Evolutionary conservation across 495 filamentous ascomycete species (phyloP), one percentile per base, ranked within the genome.

Genomic region (Aspergillus olivimuriae): DNA sequence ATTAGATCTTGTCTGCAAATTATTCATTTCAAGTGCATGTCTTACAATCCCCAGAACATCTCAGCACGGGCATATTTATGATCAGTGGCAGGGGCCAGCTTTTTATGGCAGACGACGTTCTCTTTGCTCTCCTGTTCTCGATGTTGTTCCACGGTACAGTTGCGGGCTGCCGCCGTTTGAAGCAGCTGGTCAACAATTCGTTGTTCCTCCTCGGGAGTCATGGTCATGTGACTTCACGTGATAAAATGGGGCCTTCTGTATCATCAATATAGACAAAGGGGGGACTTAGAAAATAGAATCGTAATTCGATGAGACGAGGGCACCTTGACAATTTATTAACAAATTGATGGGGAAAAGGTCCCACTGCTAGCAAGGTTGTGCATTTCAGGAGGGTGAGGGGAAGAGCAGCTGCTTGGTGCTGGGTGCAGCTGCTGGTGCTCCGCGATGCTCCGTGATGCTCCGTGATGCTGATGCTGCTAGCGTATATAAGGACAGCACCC

Each of bases 11-110:
- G 22, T 42, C 14, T 24, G 30, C 7, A 34, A 21, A 32, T 22
- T 12, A 15, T 28, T 1, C 8, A 17, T 34, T 22, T 6, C 38
- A 16, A 17, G 12, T 4, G 6, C 4, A 14, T 10, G 21, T 39
- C 50, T 48, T 39, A 58, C 36, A 51, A 21, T 14, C 26, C 26
- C 51, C 32, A 57, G 14, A 43, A 55, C 7, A 17, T 10, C 22
- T 19, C 43, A 14, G 34, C 38, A 15, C 32, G 11, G 10, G 53
- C 39, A 35, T 35, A 35, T 35, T 35, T 35, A 18, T 35, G 14
- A 35, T 35, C 33, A 35, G 33, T 35, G 15, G 33, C 33, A 35
- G 33, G 33, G 33, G 14, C 33, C 14, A 35, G 33, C 33, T 35
- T 35, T 35, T 35, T 35, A 18, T 35, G 14, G 14, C 14, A 35